Evolutionary conservation across 495 filamentous ascomycete genomes (phyloP).

Genomic region (Neurospora discreta): DNA sequence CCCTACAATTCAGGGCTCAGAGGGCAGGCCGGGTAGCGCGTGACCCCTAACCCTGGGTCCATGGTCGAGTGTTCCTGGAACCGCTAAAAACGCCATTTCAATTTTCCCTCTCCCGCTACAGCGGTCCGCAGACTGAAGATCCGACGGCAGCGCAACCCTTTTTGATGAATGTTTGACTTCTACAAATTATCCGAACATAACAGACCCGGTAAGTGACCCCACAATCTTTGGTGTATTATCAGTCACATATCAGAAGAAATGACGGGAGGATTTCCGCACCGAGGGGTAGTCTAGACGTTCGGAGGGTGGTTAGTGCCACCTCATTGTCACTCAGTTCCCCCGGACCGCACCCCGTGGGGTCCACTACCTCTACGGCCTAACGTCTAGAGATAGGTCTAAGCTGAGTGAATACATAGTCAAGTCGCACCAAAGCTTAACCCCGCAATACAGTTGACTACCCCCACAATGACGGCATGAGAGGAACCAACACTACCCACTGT

Average conservation of each 20-base stretch:
- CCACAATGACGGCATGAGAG: background rate
- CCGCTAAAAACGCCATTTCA: background rate
- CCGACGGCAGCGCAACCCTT: background rate
- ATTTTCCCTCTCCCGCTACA: background rate
- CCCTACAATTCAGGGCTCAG: constrained; percentile 1
- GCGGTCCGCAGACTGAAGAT: background rate
- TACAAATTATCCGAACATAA: background rate
- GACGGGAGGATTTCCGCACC: background rate
- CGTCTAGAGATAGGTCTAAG: no score
- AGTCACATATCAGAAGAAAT: background rate
- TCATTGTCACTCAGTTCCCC: background rate
- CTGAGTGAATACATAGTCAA: no score
- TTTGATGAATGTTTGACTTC: background rate
- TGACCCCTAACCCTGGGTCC: background rate
- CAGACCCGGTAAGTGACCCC: background rate
- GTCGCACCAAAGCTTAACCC: background rate
- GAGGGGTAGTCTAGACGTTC: background rate
- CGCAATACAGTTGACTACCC: background rate
- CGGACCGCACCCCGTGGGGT: background rate
- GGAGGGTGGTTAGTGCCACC: background rate
- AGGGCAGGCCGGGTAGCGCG: background rate
- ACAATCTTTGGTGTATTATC: background rate
- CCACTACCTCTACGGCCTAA: background rate
- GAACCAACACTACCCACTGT: background rate
- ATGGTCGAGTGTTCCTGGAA: background rate